A percentile compares a stretch with the other conserved stretches of the same genome.
phyloP scores from a whole-genome alignment of 2,329 filamentous ascomycete genomes.

The Colletotrichum higginsianum region DNA sequence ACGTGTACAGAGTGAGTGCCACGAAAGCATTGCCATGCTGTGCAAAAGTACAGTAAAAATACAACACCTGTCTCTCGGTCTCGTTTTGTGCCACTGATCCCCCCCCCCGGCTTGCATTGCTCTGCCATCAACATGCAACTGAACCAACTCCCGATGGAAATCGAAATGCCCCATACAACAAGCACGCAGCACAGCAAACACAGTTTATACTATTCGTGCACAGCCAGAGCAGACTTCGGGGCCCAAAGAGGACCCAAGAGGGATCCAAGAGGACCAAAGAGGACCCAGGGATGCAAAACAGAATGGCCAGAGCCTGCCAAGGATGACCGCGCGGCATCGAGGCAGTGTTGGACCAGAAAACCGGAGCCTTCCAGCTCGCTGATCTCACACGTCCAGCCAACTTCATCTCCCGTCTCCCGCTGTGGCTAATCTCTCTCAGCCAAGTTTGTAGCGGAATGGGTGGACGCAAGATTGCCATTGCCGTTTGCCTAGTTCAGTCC shows the following conservation, averaged over 20 bases:
- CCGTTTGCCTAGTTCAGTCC: background rate
- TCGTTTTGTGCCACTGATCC: background rate
- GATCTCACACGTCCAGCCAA: constrained; percentile 1
- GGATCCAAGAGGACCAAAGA: no score
- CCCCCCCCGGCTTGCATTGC: background rate
- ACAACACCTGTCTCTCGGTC: background rate
- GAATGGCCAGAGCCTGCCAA: constrained; percentile 6
- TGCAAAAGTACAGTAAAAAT: background rate
- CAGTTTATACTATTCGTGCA: background rate
- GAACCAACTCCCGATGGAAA: background rate
- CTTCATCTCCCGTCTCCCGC: background rate
- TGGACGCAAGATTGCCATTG: constrained; percentile 18
- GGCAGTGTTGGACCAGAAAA: constrained; percentile 18
- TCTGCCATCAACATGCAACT: constrained; percentile 23
- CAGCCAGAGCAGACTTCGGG: background rate
- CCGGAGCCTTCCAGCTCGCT: constrained; percentile 7
- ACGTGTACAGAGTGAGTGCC: background rate
- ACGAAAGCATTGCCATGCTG: background rate
- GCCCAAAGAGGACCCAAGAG: background rate
- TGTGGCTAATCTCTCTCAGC: background rate
- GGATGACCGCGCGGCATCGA: constrained; percentile 24
- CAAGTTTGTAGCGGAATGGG: background rate
- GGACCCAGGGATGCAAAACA: background rate
- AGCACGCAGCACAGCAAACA: background rate
- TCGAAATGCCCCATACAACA: background rate